Conservation (phyloP, 257 asterid genomes). For the Nicotiana tabacum region DNA sequence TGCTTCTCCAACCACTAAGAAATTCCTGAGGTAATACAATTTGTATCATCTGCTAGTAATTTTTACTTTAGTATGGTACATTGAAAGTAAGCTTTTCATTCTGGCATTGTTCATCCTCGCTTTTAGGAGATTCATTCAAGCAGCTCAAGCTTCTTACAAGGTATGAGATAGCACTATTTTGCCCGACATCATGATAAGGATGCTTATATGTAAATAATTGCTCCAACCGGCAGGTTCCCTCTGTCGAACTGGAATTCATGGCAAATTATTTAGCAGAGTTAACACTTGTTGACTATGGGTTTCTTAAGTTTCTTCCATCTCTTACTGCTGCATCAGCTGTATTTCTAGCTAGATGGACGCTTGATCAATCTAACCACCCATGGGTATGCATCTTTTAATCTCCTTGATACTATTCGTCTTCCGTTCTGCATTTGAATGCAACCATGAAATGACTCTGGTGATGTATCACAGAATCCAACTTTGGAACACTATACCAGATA, state of each 20-base stretch:
- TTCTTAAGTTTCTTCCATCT: constrained; percentile 74
- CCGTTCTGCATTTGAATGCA: neutral
- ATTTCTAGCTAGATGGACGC: constrained; percentile 65
- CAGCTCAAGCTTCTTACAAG: constrained; percentile 63
- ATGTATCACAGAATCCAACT: constrained; percentile 25
- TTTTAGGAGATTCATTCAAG: constrained; percentile 72
- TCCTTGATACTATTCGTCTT: neutral
- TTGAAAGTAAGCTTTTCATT: neutral
- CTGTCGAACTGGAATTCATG: constrained; percentile 69
- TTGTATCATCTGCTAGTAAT: neutral
- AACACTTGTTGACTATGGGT: constrained; percentile 56
- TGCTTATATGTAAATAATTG: neutral
- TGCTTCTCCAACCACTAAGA: constrained; percentile 64
- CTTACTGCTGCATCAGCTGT: constrained; percentile 78
- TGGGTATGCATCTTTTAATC: constrained; percentile 55
- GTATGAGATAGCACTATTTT: constrained; percentile 18
- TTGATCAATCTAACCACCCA: constrained; percentile 69
- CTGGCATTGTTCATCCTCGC: neutral
- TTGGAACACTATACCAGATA: constrained; percentile 27
- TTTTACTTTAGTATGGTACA: neutral
- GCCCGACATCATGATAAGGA: neutral
- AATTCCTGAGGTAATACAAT: constrained; percentile 55
- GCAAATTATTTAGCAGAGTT: constrained; percentile 82
- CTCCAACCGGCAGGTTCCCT: constrained; percentile 44
- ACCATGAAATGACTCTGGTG: neutral